Conservation (phyloP, 768 basidiomycete genomes). For the Exsudoporus frostii region DNA sequence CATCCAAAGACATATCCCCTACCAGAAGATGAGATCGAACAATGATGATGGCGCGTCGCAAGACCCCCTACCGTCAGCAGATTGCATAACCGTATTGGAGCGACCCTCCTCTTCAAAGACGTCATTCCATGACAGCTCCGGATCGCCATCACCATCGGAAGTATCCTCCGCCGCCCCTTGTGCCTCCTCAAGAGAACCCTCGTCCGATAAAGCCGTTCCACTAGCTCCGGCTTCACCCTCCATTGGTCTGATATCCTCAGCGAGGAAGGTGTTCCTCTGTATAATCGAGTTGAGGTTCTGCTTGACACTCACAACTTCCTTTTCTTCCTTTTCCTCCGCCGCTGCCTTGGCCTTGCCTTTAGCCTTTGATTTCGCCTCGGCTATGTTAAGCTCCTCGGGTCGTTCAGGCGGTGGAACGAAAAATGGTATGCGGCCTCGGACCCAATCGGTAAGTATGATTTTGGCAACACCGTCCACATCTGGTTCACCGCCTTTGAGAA, state of each 20-base stretch:
- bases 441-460: slow-evolving; percentile 95
- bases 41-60: background rate
- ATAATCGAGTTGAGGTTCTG: slow-evolving; percentile 86
- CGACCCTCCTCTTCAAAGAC: slow-evolving; percentile 63
- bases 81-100: slow-evolving; percentile 4
- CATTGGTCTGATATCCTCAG: slow-evolving; percentile 74
- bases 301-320: slow-evolving; percentile 59
- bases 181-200: slow-evolving; percentile 41
- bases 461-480: slow-evolving; percentile 91
- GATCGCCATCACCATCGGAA: slow-evolving; percentile 34
- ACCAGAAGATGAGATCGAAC: slow-evolving; percentile 9
- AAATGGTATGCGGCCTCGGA: slow-evolving; percentile 94
- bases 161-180: slow-evolving; percentile 37
- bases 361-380: slow-evolving; percentile 44
- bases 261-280: slow-evolving; percentile 83
- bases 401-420: slow-evolving; percentile 91
- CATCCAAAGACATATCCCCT: slow-evolving; percentile 33
- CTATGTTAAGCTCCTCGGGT: slow-evolving; percentile 62
- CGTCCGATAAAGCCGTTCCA: slow-evolving; percentile 30
- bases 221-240: slow-evolving; percentile 45
- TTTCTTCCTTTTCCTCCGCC: slow-evolving; percentile 30
- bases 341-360: slow-evolving; percentile 51
- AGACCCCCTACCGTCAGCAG: slow-evolving; percentile 20
- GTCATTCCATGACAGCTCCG: slow-evolving; percentile 80
- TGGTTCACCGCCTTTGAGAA: slow-evolving; percentile 93